Percentiles rank a stretch among this genome's conserved stretches.
Conservation (phyloP, 2,329 filamentous ascomycete species). For the Ophiostoma piceae region DNA sequence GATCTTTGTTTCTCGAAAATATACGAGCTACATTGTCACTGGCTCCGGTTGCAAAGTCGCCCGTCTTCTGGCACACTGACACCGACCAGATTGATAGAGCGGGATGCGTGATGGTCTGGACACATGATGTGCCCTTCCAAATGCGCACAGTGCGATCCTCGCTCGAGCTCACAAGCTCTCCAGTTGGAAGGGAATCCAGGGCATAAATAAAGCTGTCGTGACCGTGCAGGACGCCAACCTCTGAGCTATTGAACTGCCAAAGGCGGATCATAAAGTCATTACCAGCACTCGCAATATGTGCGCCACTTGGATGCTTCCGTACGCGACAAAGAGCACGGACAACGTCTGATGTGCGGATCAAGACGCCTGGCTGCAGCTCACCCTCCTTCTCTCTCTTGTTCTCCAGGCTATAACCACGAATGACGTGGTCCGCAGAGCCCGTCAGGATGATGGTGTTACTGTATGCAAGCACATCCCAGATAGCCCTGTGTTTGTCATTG, state of each 20-base stretch:
- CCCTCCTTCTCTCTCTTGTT: conserved; percentile 44
- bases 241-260: conserved; percentile 75
- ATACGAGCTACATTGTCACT: conserved; percentile 83
- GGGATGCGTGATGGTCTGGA: conserved; percentile 95
- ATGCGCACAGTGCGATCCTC: conserved; percentile 91
- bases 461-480: conserved; percentile 88
- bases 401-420: conserved; percentile 74
- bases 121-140: conserved; percentile 76
- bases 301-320: conserved; percentile 69
- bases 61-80: conserved; percentile 71
- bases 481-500: conserved; percentile 44
- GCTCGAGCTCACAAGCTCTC: conserved; percentile 83
- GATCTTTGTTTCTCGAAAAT: conserved; percentile 68
- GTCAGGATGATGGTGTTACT: conserved; percentile 78
- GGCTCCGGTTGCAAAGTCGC: conserved; percentile 89
- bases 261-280: conserved; percentile 87
- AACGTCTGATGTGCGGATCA: conserved; percentile 67
- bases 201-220: conserved; percentile 96
- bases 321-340: conserved; percentile 83
- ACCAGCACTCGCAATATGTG: conserved; percentile 89
- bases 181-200: conserved; percentile 68
- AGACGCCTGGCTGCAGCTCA: conserved; percentile 48
- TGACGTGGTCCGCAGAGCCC: conserved; percentile 84
- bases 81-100: conserved; percentile 96
- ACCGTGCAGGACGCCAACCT: conserved; percentile 72